Percentiles rank a stretch among this genome's conserved stretches.
These are phyloP conservation scores for Leccinum imitatum DNA, from an alignment of 768 basidiomycete species.

Conservation along the genomic window DNA sequence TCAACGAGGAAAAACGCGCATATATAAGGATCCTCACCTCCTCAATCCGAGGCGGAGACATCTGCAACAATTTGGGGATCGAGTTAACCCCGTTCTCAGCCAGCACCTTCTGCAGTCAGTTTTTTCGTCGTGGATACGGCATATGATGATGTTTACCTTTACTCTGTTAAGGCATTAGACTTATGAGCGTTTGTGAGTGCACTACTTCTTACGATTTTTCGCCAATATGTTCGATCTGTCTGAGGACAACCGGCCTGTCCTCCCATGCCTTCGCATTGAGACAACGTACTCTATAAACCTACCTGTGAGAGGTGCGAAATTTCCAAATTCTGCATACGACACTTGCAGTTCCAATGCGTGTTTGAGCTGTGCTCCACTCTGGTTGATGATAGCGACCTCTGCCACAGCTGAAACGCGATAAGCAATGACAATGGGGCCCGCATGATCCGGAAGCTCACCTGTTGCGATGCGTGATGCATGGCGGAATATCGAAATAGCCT, in stretches of 20 bases:
- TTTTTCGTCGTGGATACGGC: neutral
- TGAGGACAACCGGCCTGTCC: slow-evolving; percentile 76
- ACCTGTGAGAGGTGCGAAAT: slow-evolving; percentile 3
- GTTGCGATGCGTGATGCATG: slow-evolving; percentile 73
- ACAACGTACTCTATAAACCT: slow-evolving; percentile 60
- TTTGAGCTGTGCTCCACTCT: slow-evolving; percentile 66
- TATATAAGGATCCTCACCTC: slow-evolving; percentile 38
- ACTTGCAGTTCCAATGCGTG: slow-evolving; percentile 73
- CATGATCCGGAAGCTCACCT: slow-evolving; percentile 43
- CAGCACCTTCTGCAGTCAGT: slow-evolving; percentile 53
- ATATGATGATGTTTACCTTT: slow-evolving; percentile 19
- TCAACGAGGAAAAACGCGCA: slow-evolving; percentile 4
- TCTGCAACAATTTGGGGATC: slow-evolving; percentile 53
- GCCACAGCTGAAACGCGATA: slow-evolving; percentile 57
- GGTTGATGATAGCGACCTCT: slow-evolving; percentile 69
- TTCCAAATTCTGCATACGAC: neutral
- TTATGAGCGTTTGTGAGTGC: neutral
- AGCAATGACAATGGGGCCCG: slow-evolving; percentile 1
- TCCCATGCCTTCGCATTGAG: slow-evolving; percentile 91
- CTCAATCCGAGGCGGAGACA: slow-evolving; percentile 63
- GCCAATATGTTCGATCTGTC: slow-evolving; percentile 88
- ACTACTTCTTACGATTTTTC: slow-evolving; percentile 74
- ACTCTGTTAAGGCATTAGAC: slow-evolving; percentile 16
- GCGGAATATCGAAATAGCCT: slow-evolving; percentile 69
- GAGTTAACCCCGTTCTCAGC: slow-evolving; percentile 71